A percentile compares a stretch with the other conserved stretches of the same genome.
phyloP scores from a whole-genome alignment of 116 monocot genomes.

The Zostera marina region DNA sequence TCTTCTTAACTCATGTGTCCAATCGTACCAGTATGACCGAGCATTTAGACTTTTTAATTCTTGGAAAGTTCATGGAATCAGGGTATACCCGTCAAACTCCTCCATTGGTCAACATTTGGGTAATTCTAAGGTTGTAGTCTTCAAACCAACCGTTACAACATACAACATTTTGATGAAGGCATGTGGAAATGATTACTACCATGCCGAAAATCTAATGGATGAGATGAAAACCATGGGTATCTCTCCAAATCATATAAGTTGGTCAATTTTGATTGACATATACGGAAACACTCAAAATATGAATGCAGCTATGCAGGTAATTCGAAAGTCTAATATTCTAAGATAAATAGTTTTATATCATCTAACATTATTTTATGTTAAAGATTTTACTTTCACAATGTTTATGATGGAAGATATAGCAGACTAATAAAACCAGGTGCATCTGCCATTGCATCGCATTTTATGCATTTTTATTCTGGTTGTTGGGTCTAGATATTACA shows the following conservation, averaged over 20 bases:
- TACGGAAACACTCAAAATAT: constrained; percentile 61
- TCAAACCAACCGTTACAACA: constrained; percentile 68
- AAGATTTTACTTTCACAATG: neutral
- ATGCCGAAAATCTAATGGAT: constrained; percentile 54
- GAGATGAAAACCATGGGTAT: constrained; percentile 69
- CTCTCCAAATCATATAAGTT: constrained; percentile 62
- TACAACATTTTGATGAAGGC: constrained; percentile 92
- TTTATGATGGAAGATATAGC: neutral
- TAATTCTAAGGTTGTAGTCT: constrained; percentile 24
- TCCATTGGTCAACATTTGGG: constrained; percentile 4
- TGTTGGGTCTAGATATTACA: neutral
- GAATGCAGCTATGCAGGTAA: constrained; percentile 62
- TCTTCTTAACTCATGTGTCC: constrained; percentile 64
- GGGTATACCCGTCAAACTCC: constrained; percentile 8
- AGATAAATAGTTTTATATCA: neutral
- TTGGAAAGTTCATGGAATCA: constrained; percentile 61
- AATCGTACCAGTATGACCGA: constrained; percentile 70
- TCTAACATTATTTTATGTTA: neutral
- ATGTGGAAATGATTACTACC: constrained; percentile 61
- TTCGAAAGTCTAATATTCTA: neutral
- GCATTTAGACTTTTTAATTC: constrained; percentile 62
- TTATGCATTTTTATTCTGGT: neutral
- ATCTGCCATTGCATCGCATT: too few relatives aligned
- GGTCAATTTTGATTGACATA: constrained; percentile 75
- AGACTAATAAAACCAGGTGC: too few relatives aligned